Conservation (phyloP, 2,329 filamentous ascomycete genomes). For the Neurospora sp. region DNA sequence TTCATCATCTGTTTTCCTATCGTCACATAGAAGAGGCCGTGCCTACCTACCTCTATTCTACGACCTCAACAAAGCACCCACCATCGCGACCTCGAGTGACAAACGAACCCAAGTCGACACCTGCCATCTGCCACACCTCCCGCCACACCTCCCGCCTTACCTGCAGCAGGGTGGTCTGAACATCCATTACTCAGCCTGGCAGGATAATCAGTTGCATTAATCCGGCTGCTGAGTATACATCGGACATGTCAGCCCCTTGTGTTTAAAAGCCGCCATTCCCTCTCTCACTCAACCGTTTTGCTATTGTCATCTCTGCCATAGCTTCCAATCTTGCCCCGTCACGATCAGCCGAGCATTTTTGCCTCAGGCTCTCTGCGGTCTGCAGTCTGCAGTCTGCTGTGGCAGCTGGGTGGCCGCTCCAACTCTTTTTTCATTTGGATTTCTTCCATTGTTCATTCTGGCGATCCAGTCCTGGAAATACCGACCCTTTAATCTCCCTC, state of each 20-base stretch:
- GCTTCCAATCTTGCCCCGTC: neutral
- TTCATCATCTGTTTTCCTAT: neutral
- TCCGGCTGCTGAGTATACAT: neutral
- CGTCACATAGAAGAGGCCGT: neutral
- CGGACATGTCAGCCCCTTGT: neutral
- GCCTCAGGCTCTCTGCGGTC: neutral
- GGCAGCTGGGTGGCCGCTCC: neutral
- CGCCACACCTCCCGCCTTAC: neutral
- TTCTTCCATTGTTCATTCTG: neutral
- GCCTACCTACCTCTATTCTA: neutral
- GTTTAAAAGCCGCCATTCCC: neutral
- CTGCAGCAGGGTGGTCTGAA: neutral
- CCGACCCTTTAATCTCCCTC: neutral
- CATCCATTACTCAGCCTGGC: neutral
- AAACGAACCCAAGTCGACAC: neutral
- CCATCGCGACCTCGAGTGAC: neutral
- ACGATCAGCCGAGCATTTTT: neutral
- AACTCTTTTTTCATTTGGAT: neutral
- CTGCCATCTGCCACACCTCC: neutral
- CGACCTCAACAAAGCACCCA: neutral
- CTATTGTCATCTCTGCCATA: neutral
- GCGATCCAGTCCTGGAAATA: neutral
- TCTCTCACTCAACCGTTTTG: neutral
- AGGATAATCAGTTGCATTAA: neutral
- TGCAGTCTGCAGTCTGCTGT: neutral